Percentiles rank a stretch among this genome's conserved stretches.
These are phyloP conservation scores for Rossbeevera mucosa DNA, from an alignment of 768 basidiomycete genomes.

Conservation along the genomic window DNA sequence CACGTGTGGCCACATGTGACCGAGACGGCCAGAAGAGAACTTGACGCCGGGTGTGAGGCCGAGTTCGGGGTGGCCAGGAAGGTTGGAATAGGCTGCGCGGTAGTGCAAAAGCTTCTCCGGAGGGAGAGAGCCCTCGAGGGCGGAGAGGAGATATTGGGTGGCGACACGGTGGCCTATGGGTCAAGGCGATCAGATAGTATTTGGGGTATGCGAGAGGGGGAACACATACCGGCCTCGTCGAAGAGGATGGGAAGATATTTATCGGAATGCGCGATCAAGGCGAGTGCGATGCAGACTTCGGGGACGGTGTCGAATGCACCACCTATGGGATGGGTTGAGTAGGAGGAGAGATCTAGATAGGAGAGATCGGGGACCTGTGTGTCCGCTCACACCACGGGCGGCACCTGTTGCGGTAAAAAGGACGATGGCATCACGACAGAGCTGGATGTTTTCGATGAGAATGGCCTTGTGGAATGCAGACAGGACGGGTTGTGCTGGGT, in stretches of 20 bases:
- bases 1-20: slow-evolving; percentile 87
- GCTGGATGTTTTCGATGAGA: slow-evolving; percentile 67
- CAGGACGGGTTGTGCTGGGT: slow-evolving; percentile 61
- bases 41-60: slow-evolving; percentile 90
- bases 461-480: slow-evolving; percentile 55
- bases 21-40: slow-evolving; percentile 90
- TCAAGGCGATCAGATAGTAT: background rate
- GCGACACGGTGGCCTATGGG: slow-evolving; percentile 79
- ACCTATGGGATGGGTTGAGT: slow-evolving; percentile 32
- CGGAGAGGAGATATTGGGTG: slow-evolving; percentile 81
- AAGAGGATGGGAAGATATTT: slow-evolving; percentile 68
- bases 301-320: slow-evolving; percentile 77
- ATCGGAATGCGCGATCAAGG: slow-evolving; percentile 60
- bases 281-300: slow-evolving; percentile 75
- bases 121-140: slow-evolving; percentile 67
- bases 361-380: slow-evolving; percentile 50
- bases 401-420: slow-evolving; percentile 83
- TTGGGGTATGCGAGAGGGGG: background rate
- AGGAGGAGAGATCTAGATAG: background rate
- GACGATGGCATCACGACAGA: slow-evolving; percentile 81
- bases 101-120: slow-evolving; percentile 79
- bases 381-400: slow-evolving; percentile 82
- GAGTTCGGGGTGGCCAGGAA: slow-evolving; percentile 86
- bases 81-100: slow-evolving; percentile 79
- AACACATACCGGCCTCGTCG: slow-evolving; percentile 71